Base-by-base conservation (phyloP, 257 asterid genomes). In the Ehretia macrophylla region DNA sequence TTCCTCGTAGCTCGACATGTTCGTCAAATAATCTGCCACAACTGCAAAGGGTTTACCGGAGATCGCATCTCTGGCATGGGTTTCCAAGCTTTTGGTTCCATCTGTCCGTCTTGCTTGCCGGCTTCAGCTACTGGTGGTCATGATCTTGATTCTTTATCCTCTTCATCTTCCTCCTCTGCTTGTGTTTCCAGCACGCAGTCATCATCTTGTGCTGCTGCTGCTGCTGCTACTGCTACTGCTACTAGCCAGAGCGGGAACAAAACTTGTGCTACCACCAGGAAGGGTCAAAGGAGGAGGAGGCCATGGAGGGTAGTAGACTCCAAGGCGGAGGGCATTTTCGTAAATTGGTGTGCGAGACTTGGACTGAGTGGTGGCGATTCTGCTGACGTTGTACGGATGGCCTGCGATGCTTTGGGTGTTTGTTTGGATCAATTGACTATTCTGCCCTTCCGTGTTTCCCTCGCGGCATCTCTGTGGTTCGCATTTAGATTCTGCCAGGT, bases 1-100 rank as follows among this genome's bases (percentile, higher is more conserved):
- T 77, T 81, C 73, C 88, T 85, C 64, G 91, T 81, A 0, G 83
- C 91, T 17, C 83, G 95, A 58, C 95, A 85, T 22, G 14, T 81
- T 44, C 85, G 95, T 51, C 65, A 45, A 5, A 10, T 67, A 3
- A n/a, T 84, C 13, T 80, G 85, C 72, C 42, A 74, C 8, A 21
- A 17, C 12, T 73, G 85, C 59, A 38, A 32, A 0, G 22, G n/a
- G 4, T n/a, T 71, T 22, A 65, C 80, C 48, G 77, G 56, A 38
- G 23, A 55, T 8, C 50, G 11, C 6, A 9, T 63, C 56, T 44
- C 44, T 64, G 75, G 58, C 38, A 23, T 19, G 55, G 69, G 35
- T 14, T 63, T 22, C 1, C 59, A 8, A 10, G 62, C 51, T 14
- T 21, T 23, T 1, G 37, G 39, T 5, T 40, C 51, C 19, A 13